Conservation (phyloP, 2,329 filamentous ascomycete genomes). For the Trichoderma harzianum region DNA sequence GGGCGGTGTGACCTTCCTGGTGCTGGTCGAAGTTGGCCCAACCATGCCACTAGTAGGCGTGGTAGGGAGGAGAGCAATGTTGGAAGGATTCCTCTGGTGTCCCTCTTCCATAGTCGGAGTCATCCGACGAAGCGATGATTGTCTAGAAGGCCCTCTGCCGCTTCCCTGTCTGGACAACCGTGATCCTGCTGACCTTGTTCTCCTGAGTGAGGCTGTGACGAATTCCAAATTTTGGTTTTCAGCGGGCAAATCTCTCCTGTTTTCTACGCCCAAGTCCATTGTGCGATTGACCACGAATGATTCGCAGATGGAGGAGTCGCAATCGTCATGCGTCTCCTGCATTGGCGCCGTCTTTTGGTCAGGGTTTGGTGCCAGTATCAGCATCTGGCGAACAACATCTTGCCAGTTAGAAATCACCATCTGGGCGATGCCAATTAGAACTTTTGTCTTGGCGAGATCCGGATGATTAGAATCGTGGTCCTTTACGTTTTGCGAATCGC, state of each 20-base stretch:
- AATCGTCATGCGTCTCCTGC: conserved; percentile 17
- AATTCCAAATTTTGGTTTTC: conserved; percentile 27
- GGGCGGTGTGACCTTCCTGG: neutral
- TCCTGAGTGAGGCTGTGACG: conserved; percentile 28
- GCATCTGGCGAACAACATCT: conserved; percentile 60
- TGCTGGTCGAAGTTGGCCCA: neutral
- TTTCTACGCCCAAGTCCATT: conserved; percentile 2
- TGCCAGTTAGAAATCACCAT: conserved; percentile 66
- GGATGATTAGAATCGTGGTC: conserved; percentile 23
- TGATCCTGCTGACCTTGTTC: conserved; percentile 10
- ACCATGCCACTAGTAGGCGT: neutral
- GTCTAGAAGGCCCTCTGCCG: neutral
- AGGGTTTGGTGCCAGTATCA: conserved; percentile 38
- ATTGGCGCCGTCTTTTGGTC: conserved; percentile 23
- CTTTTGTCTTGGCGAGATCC: conserved; percentile 52
- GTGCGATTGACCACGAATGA: conserved; percentile 31
- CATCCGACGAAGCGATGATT: conserved; percentile 25
- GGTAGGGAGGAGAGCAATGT: neutral
- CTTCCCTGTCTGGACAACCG: conserved; percentile 13
- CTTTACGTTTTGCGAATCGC: conserved; percentile 23
- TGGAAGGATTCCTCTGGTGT: conserved; percentile 2
- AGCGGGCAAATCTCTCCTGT: conserved; percentile 25
- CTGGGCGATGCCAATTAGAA: conserved; percentile 58
- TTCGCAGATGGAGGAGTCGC: conserved; percentile 43
- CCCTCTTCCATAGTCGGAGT: conserved; percentile 35